These are phyloP conservation scores for Phytophthora brassicae DNA, from an alignment of 352 stramenopile species.

Conservation along the genomic window DNA sequence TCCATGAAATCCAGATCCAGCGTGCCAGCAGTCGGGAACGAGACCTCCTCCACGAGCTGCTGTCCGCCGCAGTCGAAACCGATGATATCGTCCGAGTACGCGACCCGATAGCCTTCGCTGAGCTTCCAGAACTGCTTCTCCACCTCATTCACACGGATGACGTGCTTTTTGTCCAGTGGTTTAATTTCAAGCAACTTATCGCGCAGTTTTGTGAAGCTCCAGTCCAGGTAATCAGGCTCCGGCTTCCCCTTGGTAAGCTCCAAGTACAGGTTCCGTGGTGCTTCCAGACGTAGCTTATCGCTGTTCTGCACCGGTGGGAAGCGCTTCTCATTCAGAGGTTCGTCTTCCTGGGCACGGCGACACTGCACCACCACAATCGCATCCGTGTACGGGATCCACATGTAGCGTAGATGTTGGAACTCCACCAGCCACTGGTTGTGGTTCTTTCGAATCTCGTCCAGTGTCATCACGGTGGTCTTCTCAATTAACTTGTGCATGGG, in stretches of 20 bases:
- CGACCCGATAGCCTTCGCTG: conserved; percentile 90
- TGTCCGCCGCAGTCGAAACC: conserved; percentile 99
- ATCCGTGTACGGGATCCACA: conserved; percentile 99
- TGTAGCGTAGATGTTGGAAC: conserved; percentile 94
- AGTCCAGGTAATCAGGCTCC: conserved; percentile 69
- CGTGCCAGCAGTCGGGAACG: conserved; percentile 85
- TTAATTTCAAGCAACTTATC: conserved; percentile 83
- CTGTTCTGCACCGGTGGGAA: conserved; percentile 51
- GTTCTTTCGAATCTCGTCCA: conserved; percentile 83
- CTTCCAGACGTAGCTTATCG: conserved; percentile 68
- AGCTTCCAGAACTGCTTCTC: conserved; percentile 97
- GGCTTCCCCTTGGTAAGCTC: conserved; percentile 59
- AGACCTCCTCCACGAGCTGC: conserved; percentile 98
- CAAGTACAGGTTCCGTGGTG: conserved; percentile 80
- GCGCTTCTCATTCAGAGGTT: conserved; percentile 38
- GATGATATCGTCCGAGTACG: conserved; percentile 94
- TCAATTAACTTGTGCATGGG: conserved; percentile 93
- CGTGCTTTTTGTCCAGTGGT: conserved; percentile 90
- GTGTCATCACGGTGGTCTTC: conserved; percentile 91
- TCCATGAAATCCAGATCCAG: conserved; percentile 94
- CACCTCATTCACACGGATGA: conserved; percentile 93
- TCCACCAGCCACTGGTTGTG: conserved; percentile 75
- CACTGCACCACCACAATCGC: conserved; percentile 94
- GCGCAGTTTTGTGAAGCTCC: conserved; percentile 83
- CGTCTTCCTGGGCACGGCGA: conserved; percentile 52